Conservation (phyloP, 2,329 filamentous ascomycete genomes). For the Monosporascus sp. region DNA sequence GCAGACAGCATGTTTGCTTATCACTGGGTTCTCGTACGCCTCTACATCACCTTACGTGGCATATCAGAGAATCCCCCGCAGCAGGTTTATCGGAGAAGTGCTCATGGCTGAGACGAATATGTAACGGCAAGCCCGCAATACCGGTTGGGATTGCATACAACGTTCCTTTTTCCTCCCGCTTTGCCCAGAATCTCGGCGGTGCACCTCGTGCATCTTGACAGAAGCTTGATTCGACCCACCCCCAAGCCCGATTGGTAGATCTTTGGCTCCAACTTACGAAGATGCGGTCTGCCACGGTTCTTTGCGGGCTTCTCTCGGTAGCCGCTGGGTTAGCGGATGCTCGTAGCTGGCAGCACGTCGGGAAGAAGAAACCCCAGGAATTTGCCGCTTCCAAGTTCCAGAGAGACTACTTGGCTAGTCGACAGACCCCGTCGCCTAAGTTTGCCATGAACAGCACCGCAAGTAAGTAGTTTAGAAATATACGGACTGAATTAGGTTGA, state of each 20-base stretch:
- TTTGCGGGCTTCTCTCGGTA: constrained; percentile 17
- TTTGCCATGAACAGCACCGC: constrained; percentile 25
- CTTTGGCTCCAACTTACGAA: not conserved
- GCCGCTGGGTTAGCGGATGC: constrained; percentile 12
- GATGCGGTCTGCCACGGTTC: constrained; percentile 20
- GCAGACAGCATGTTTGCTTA: too few relatives aligned
- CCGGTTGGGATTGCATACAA: not conserved
- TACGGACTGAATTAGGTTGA: not conserved
- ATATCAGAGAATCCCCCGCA: too few relatives aligned
- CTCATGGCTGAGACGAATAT: too few relatives aligned
- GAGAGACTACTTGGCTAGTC: constrained; percentile 18
- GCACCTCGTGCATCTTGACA: not conserved
- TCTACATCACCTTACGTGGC: too few relatives aligned
- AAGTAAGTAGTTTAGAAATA: constrained; percentile 12
- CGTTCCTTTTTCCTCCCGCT: not conserved
- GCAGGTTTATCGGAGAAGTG: too few relatives aligned
- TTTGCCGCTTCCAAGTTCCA: constrained; percentile 4
- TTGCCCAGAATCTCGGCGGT: not conserved
- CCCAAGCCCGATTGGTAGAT: not conserved
- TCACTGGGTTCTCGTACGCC: too few relatives aligned
- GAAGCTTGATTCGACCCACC: not conserved
- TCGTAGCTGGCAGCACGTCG: constrained; percentile 25
- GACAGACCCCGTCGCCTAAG: constrained; percentile 15
- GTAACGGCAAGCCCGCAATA: too few relatives aligned
- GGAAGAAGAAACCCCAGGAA: constrained; percentile 19